Percentiles rank a stretch among this genome's conserved stretches.
Evolutionary conservation across 2,329 filamentous ascomycete species (phyloP).

Genomic region (Rosellinia necatrix): DNA sequence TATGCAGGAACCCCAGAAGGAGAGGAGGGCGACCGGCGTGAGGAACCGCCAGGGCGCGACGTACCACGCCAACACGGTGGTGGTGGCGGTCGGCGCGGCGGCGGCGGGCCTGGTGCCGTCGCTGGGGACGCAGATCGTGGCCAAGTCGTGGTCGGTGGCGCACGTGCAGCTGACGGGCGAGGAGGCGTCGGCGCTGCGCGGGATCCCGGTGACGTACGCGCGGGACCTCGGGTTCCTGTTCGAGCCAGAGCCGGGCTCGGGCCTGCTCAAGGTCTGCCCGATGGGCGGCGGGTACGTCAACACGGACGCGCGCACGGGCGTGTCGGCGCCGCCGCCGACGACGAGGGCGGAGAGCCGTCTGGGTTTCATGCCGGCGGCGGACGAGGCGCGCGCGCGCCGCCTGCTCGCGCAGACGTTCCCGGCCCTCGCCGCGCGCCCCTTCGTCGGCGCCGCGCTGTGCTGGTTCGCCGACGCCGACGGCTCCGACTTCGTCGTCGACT

Average conservation of each 20-base stretch:
- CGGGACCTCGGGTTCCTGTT: conserved; percentile 69
- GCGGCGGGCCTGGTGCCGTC: conserved; percentile 53
- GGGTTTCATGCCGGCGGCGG: conserved; percentile 57
- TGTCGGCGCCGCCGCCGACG: conserved; percentile 46
- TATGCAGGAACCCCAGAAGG: no score
- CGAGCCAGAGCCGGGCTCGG: conserved; percentile 63
- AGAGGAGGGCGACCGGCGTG: conserved; percentile 37
- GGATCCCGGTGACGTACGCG: conserved; percentile 64
- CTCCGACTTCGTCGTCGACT: conserved; percentile 65
- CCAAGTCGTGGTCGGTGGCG: conserved; percentile 63
- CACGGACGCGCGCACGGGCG: conserved; percentile 46
- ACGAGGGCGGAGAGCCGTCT: conserved; percentile 38
- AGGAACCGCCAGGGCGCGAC: conserved; percentile 34
- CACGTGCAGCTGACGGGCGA: conserved; percentile 61
- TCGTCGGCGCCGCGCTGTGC: conserved; percentile 63
- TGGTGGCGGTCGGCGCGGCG: conserved; percentile 58
- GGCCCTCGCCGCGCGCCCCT: conserved; percentile 46
- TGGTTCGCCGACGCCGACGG: conserved; percentile 67
- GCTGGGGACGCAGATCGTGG: conserved; percentile 55
- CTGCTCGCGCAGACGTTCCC: conserved; percentile 34
- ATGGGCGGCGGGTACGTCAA: conserved; percentile 62
- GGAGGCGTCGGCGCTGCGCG: conserved; percentile 57
- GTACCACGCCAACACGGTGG: conserved; percentile 46
- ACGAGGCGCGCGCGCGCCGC: conserved; percentile 54
- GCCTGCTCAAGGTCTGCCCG: conserved; percentile 64